These are phyloP conservation scores for Calocybe cyanea DNA, from an alignment of 768 basidiomycete species.

Conservation along the genomic window DNA sequence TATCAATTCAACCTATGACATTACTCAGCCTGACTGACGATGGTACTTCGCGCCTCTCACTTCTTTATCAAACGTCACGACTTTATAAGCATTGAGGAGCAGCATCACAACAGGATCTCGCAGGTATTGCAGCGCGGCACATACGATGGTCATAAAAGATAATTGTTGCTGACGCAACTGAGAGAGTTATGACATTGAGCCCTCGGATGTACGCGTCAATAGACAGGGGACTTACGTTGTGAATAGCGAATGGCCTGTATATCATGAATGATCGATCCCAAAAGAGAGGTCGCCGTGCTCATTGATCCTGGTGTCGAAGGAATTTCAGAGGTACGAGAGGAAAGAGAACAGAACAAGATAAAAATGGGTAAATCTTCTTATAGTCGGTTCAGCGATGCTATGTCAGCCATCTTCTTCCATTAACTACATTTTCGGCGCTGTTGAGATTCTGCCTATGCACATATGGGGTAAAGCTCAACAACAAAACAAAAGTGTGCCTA, in stretches of 20 bases:
- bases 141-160: constrained; percentile 53
- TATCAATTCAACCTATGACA: constrained; percentile 44
- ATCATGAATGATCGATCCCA: constrained; percentile 28
- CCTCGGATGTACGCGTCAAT: not conserved
- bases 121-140: no score
- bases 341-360: no score
- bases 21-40: not conserved
- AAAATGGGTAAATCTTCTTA: no score
- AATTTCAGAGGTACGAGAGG: no score
- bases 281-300: constrained; percentile 4
- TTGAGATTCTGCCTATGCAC: no score
- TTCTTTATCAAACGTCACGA: constrained; percentile 51
- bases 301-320: not conserved
- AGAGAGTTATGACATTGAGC: not conserved
- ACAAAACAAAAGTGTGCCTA: no score
- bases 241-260: constrained; percentile 39
- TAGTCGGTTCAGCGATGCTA: no score
- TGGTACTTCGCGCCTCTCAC: constrained; percentile 22
- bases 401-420: no score
- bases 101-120: not conserved
- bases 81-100: constrained; percentile 23
- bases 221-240: constrained; percentile 30
- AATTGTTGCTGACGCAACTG: constrained; percentile 50
- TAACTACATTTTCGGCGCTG: no score
- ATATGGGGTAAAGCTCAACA: no score